Evolutionary conservation across 2,329 filamentous ascomycete species (phyloP).

Genomic region (Fusarium avenaceum): DNA sequence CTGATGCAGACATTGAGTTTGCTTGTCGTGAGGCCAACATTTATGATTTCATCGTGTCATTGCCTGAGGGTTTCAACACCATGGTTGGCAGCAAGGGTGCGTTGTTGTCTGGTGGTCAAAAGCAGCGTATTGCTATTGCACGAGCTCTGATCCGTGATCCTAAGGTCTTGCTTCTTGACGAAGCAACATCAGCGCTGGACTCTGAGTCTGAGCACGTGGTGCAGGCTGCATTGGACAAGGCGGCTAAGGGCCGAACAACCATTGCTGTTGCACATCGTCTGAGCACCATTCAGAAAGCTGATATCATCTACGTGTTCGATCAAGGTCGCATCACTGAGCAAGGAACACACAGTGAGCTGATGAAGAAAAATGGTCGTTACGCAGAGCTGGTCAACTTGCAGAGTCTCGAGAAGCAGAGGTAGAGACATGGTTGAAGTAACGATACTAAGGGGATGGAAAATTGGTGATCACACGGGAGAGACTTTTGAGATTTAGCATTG

Average conservation of each 20-base stretch:
- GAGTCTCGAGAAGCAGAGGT: conserved; percentile 74
- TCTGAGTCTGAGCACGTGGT: conserved; percentile 84
- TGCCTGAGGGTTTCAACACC: conserved; percentile 88
- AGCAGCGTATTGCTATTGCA: conserved; percentile 94
- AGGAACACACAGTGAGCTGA: conserved; percentile 82
- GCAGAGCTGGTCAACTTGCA: conserved; percentile 85
- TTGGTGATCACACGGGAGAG: too few relatives aligned
- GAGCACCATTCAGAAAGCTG: conserved; percentile 93
- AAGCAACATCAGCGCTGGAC: conserved; percentile 83
- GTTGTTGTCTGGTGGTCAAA: conserved; percentile 90
- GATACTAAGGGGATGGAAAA: too few relatives aligned
- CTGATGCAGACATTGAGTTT: conserved; percentile 79
- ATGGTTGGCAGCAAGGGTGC: conserved; percentile 88
- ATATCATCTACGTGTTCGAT: conserved; percentile 97
- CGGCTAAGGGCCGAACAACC: conserved; percentile 86
- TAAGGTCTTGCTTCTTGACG: conserved; percentile 85
- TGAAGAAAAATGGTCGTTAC: conserved; percentile 78
- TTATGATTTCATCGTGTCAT: conserved; percentile 88
- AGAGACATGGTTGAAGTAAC: conserved; percentile 2
- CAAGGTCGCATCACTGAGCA: conserved; percentile 87
- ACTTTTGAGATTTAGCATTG: too few relatives aligned
- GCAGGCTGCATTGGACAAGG: conserved; percentile 83
- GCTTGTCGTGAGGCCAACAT: conserved; percentile 94
- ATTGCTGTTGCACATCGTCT: conserved; percentile 95
- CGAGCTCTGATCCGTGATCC: conserved; percentile 91